A percentile compares a stretch with the other conserved stretches of the same genome.
Evolutionary conservation across 2,329 filamentous ascomycete species (phyloP).

Genomic region (Zasmidium citrigriseum): DNA sequence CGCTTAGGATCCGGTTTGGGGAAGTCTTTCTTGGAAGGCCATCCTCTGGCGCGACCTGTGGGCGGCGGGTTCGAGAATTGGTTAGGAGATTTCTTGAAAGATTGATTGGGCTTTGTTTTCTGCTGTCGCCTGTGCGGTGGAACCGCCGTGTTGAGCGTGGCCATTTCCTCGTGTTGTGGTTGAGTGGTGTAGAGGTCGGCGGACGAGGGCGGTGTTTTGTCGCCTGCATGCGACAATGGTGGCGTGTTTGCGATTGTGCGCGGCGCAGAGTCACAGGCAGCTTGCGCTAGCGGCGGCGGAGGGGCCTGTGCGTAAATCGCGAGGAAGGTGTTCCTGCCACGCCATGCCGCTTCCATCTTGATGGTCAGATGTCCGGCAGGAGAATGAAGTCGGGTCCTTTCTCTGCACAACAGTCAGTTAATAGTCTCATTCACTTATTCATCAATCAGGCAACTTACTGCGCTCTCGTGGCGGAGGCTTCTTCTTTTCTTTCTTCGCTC

Average conservation of each 20-base stretch:
- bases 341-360: background rate
- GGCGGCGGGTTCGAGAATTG: background rate
- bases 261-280: background rate
- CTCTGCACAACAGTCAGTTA: no score
- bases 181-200: background rate
- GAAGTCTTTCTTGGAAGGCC: conserved; percentile 18
- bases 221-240: background rate
- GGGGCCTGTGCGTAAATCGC: background rate
- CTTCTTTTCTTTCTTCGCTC: background rate
- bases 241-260: background rate
- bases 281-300: background rate
- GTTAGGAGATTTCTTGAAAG: no score
- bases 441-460: background rate
- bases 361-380: background rate
- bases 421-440: no score
- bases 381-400: no score
- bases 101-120: no score
- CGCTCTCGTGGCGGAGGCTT: background rate
- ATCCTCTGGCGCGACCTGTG: no score
- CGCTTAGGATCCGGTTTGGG: conserved; percentile 21
- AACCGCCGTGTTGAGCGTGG: background rate
- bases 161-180: background rate
- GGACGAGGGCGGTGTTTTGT: background rate
- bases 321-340: background rate
- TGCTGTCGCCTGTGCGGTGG: background rate